A percentile compares a stretch with the other conserved stretches of the same genome.
These are phyloP conservation scores for Withania somnifera DNA, from an alignment of 305 asterid genomes.

Conservation along the genomic window DNA sequence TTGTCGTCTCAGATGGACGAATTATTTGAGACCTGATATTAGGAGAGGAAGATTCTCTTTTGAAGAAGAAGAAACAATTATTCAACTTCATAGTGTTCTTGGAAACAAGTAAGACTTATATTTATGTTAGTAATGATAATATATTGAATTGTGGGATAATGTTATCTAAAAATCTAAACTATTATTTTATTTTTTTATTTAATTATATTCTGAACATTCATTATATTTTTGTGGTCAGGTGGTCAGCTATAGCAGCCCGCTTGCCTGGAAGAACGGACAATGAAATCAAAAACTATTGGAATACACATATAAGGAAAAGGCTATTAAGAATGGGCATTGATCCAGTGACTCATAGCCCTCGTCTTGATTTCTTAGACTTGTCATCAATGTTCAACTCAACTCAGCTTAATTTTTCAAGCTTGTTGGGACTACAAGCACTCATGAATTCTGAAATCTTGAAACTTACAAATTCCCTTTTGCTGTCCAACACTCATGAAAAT, in stretches of 20 bases:
- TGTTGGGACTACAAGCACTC: conserved; percentile 5
- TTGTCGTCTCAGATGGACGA: conserved; percentile 89
- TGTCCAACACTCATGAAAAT: not conserved
- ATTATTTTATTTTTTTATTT: not conserved
- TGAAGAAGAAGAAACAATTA: conserved; percentile 79
- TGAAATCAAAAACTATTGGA: conserved; percentile 4
- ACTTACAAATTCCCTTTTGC: not conserved
- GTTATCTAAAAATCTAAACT: not conserved
- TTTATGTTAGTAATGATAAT: not conserved
- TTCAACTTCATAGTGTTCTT: conserved; percentile 77
- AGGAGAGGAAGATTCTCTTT: conserved; percentile 80
- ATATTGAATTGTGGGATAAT: not conserved
- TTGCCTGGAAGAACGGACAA: conserved; percentile 10
- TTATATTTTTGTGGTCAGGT: not conserved
- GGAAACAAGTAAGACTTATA: conserved; percentile 70
- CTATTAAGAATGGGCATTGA: conserved; percentile 3
- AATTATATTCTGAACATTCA: not conserved
- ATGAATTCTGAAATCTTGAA: not conserved
- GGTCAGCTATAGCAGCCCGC: conserved; percentile 8
- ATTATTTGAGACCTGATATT: conserved; percentile 77
- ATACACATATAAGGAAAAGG: conserved; percentile 3
- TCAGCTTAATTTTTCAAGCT: not conserved
- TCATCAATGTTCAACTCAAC: not conserved
- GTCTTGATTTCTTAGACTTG: conserved; percentile 6
- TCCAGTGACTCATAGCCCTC: conserved; percentile 5